Conservation (phyloP, 345 rosid species). For the Eucalyptus marginata region DNA sequence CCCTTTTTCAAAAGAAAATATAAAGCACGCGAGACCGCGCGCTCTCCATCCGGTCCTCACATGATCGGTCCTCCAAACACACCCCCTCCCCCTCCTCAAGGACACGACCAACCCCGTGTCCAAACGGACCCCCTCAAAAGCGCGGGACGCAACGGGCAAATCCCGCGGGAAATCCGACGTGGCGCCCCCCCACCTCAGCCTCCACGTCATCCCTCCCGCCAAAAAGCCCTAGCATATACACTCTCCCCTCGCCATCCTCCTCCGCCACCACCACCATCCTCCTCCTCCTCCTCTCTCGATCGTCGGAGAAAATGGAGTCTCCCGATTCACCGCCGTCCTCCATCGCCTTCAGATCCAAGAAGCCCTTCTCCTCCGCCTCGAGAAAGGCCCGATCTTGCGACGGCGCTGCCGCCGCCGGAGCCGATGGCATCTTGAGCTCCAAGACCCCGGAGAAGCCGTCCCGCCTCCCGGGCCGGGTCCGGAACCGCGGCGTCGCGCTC, state of each 20-base stretch:
- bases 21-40: neutral
- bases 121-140: neutral
- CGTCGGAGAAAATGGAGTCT: constrained; percentile 4
- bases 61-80: neutral
- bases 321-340: constrained; percentile 11
- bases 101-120: neutral
- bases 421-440: constrained; percentile 3
- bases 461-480: constrained; percentile 14
- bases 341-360: constrained; percentile 31
- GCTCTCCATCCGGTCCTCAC: neutral
- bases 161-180: constrained; percentile 31
- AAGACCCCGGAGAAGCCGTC: constrained; percentile 48
- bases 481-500: constrained; percentile 42
- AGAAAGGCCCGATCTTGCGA: neutral
- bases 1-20: neutral
- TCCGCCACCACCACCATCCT: neutral
- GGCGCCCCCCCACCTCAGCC: constrained; percentile 7
- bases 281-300: neutral
- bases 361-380: constrained; percentile 2
- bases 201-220: constrained; percentile 23
- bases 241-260: neutral
- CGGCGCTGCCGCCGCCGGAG: neutral
- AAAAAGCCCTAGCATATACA: neutral
- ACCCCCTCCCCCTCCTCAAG: neutral
- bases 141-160: constrained; percentile 42